phyloP scores from a whole-genome alignment of 1,284 basidiomycete species.

The Austroboletus novae-zelandiae region DNA sequence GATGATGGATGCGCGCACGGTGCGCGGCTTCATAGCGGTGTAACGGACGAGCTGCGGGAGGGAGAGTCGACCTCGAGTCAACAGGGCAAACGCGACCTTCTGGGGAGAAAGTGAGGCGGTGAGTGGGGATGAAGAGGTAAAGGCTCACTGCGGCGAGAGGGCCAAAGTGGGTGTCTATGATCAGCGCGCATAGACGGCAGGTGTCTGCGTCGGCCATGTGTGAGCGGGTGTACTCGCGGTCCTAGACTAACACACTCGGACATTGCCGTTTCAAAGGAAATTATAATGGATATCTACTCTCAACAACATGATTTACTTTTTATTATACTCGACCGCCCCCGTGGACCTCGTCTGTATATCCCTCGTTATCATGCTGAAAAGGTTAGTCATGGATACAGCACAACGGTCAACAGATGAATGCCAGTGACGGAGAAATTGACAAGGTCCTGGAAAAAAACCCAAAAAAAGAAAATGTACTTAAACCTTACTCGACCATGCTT shows the following conservation, averaged over 20 bases:
- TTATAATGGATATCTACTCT: too few relatives aligned
- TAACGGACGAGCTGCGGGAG: slow-evolving; percentile 69
- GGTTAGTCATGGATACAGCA: slow-evolving; percentile 23
- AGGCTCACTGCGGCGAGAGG: slow-evolving; percentile 66
- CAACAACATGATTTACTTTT: background rate
- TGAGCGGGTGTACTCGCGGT: background rate
- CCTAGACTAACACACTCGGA: background rate
- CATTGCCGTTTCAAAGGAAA: background rate
- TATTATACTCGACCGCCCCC: background rate
- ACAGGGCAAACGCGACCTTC: slow-evolving; percentile 80
- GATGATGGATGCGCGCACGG: slow-evolving; percentile 73
- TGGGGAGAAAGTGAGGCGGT: slow-evolving; percentile 31
- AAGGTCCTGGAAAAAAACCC: slow-evolving; percentile 1
- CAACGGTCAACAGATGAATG: slow-evolving; percentile 3
- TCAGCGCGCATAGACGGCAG: slow-evolving; percentile 68
- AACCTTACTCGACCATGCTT: slow-evolving; percentile 17
- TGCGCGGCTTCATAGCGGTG: slow-evolving; percentile 56
- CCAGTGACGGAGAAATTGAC: slow-evolving; percentile 1
- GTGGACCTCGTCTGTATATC: slow-evolving; percentile 3
- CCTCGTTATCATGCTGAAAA: slow-evolving; percentile 24
- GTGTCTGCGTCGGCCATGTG: slow-evolving; percentile 75
- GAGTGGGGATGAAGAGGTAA: background rate
- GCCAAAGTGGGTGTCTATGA: slow-evolving; percentile 79
- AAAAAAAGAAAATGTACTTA: slow-evolving; percentile 26
- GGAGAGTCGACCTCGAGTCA: slow-evolving; percentile 81